phyloP scores from a whole-genome alignment of 768 basidiomycete genomes.

The Sarcodon sp. region DNA sequence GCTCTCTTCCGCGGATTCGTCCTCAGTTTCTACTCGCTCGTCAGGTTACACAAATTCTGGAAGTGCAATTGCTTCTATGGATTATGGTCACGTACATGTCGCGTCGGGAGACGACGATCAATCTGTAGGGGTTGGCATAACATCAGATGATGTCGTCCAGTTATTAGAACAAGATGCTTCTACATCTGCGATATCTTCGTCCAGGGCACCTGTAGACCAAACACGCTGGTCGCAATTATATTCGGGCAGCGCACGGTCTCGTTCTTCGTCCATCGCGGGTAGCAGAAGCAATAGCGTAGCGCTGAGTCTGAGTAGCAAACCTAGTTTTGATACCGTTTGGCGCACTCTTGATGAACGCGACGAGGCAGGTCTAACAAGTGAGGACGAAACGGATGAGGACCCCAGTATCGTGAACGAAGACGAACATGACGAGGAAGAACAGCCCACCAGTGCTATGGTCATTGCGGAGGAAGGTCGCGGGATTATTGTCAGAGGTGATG shows the following conservation, averaged over 20 bases:
- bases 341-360: constrained; percentile 62
- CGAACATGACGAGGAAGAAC: constrained; percentile 42
- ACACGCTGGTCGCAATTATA: constrained; percentile 67
- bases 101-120: constrained; percentile 48
- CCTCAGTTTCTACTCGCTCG: constrained; percentile 59
- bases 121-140: constrained; percentile 41
- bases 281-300: constrained; percentile 22
- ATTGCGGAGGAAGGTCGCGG: constrained; percentile 78
- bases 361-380: constrained; percentile 45
- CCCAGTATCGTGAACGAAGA: constrained; percentile 28
- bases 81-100: constrained; percentile 56
- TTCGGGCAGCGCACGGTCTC: constrained; percentile 48
- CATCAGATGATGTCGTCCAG: constrained; percentile 52
- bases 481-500: constrained; percentile 67
- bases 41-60: constrained; percentile 69
- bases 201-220: constrained; percentile 39
- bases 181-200: constrained; percentile 29
- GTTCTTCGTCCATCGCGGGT: constrained; percentile 55
- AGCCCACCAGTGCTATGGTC: constrained; percentile 65
- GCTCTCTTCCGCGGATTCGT: constrained; percentile 60
- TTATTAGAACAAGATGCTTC: constrained; percentile 41
- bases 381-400: constrained; percentile 33
- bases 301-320: constrained; percentile 43
- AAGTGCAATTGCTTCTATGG: constrained; percentile 44
- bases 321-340: constrained; percentile 72